Base-by-base conservation (phyloP, 2,329 filamentous ascomycete species). In the Cordyceps javanica region DNA sequence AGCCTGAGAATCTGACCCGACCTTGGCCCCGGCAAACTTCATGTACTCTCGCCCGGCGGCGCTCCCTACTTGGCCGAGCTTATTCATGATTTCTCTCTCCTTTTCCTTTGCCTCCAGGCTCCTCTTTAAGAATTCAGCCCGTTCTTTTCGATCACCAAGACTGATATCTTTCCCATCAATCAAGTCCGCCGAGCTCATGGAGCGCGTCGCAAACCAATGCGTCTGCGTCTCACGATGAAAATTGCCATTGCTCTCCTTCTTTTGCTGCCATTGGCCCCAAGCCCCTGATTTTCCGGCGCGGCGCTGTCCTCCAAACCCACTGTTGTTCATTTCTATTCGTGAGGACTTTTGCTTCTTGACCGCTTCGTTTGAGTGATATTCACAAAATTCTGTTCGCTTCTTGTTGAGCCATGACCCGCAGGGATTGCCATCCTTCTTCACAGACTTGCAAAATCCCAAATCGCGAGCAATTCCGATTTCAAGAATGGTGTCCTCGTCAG, bases 341-440 rank as follows among this genome's bases (percentile, higher is more conserved):
- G 80, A 77, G 11, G 83, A 77, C 30, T 78, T 76, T 55, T 67
- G 84, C 68, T 90, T 92, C 56, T 86, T 82, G 3, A 97, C 75
- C 26, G 90, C 87, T 26, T 90, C 77, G 64, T 95, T 91, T 63
- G 96, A 85, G 71, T 99, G 94, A 64, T 88, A 99, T 62, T 96
- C 91, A 73, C 94, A 99, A 69, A 89, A 90, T 65, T 96, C 87
- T 0, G 92, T 96, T 65, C 91, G 90, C 55, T 91, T 85, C 62
- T 83, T 85, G 70, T 99, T 93, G 60, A 99, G 80, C 94, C 94
- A 99, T 28, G 82, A 76, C 34, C 82, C 85, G 71, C 94, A 99
- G 48, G 81, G 75, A 58, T 89, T 82, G 39, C 94, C 93, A 68
- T 97, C 91, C 67, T 89, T 93, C 69, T 89, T 91, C 62, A 91